Base-by-base conservation (phyloP, 306 rosid species). In the Casuarina glauca region DNA sequence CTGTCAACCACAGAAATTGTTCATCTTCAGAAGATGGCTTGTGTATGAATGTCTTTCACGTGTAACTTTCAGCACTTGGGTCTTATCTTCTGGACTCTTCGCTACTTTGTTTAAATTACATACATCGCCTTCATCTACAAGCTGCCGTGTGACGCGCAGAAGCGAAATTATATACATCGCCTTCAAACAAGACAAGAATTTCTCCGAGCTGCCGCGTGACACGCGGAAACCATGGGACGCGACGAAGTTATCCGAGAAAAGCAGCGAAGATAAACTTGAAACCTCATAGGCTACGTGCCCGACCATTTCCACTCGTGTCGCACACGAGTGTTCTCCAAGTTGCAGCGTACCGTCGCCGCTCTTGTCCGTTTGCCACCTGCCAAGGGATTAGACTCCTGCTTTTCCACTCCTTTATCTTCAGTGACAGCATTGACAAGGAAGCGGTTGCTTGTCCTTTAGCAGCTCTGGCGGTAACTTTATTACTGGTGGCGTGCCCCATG, bases 261-360 rank as follows among this genome's bases (percentile, higher is more conserved):
- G 50, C 10, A 3, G 10, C 9, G 17, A 3, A 35, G 62, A 55
- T 55, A 55, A 19, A 19, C 62, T n/a, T 7, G 62, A 55, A 19
- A 19, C 62, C 6, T 3, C 36, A 55, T 16, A 55, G 36, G 62
- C 2, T 20, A 69, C 32, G 13, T 42, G 43, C 58, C 49, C 39
- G 43, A 5, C 49, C 44, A 19, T 50, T 38, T 43, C 38, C 17
- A 60, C 68, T 38, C 70, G 17, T 73, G 81, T 53, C 77, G 17
- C 1, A 6, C 3, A 5, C 43, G 2, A 3, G 54, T 43, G 26
- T 1, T 51, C 48, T 57, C 52, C 80, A 43, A 76, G 63, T 12
- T 90, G 91, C 70, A 71, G 90, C 85, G 82, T 73, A 79, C 60
- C 74, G 89, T 74, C 85, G 84, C 88, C 74, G 88, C 64, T 66